A percentile compares a stretch with the other conserved stretches of the same genome.
Evolutionary conservation across 352 stramenopile genomes (phyloP).

Genomic region (Phytophthora citricola): DNA sequence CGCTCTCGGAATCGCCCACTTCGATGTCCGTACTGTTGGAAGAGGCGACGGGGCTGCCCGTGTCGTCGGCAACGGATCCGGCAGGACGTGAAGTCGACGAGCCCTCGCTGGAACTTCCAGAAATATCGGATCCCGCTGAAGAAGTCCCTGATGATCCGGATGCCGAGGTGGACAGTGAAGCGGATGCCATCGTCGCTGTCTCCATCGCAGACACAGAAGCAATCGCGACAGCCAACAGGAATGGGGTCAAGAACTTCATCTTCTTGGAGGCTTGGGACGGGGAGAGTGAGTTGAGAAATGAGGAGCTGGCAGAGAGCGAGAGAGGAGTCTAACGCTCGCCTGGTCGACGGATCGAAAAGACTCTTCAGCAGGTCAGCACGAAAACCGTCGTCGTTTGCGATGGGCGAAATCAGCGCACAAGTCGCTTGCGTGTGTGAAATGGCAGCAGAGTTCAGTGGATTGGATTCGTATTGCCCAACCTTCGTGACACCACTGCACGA

Average conservation of each 20-base stretch:
- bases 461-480: no score
- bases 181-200: conserved; percentile 1
- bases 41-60: background rate
- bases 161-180: conserved; percentile 4
- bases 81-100: background rate
- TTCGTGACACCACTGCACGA: no score
- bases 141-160: conserved; percentile 7
- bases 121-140: conserved; percentile 9
- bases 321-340: background rate
- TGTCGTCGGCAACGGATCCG: background rate
- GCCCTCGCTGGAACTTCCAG: conserved; percentile 3
- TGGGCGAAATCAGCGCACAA: background rate
- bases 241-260: conserved; percentile 46
- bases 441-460: conserved; percentile 1
- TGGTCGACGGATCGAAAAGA: background rate
- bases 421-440: conserved; percentile 1
- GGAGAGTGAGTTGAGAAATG: conserved; percentile 34
- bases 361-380: conserved; percentile 10
- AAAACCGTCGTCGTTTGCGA: conserved; percentile 11
- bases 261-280: conserved; percentile 5
- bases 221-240: conserved; percentile 37
- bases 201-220: conserved; percentile 15
- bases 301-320: background rate
- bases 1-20: conserved; percentile 15
- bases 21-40: conserved; percentile 7